Base-by-base conservation (phyloP, 2,329 filamentous ascomycete species). In the Apiospora pterosperma region DNA sequence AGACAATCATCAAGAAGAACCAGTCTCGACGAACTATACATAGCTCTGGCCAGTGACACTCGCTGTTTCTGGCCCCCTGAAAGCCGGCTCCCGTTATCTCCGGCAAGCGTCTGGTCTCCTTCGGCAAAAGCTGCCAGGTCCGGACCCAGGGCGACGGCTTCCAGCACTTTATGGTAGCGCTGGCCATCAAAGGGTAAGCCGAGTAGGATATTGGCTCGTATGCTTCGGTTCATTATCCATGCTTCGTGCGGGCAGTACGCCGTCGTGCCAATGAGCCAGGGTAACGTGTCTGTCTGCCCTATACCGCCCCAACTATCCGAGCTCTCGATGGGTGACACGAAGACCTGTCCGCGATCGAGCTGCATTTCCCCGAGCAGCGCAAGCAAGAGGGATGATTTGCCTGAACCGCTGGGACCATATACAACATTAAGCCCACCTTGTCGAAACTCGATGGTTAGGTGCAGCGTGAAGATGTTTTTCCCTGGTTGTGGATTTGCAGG, bases 221-320 rank as follows among this genome's bases (percentile, higher is more conserved):
- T 63, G 38, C 67, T 62, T 61, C 86, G 89, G 71, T 92, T 92
- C 65, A 92, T 87, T 34, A 92, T 81, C 90, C 90, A 92, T 11
- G 90, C 88, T 21, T 36, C 38, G n/a, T 62, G 60, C 6, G 36
- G 59, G 41, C 34, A 48, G 16, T 31, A 58, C 38, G 65, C 34
- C 1, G 16, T 31, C 8, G 25, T 11, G 25, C n/a, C 7, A 31
- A n/a, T 31, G 28, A 4, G 14, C 2, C 25, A 14, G 2, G 25
- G 25, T 31, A 31, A n/a, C 16, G 5, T 19, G 14, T 25, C 14
- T 25, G 7, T 8, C 4, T 8, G 44, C 25, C 10, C 25, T 5
- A 16, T 52, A 12, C 2, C 25, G 25, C 25, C 44, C 44, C 25
- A 31, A 3, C 25, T 25, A 4, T 52, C n/a, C 8, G 25, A 11